Conservation (phyloP, 1,284 basidiomycete species). For the Xerocomus amazonicus region DNA sequence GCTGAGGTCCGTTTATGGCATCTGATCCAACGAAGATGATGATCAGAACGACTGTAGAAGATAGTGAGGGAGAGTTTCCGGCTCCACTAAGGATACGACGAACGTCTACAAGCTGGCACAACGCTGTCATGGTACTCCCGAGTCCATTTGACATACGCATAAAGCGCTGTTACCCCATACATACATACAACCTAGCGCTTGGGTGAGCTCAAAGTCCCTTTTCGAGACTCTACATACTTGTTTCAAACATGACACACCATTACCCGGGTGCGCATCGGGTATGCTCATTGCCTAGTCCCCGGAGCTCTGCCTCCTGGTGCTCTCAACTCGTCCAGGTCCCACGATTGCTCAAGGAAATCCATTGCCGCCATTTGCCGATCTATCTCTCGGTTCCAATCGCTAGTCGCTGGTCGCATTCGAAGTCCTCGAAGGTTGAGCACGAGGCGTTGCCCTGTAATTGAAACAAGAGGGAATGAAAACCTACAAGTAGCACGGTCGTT, state of each 20-base stretch:
- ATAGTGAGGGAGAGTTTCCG: background rate
- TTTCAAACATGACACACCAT: background rate
- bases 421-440: conserved; percentile 18
- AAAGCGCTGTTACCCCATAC: background rate
- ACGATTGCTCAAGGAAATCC: background rate
- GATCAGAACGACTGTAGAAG: background rate
- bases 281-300: background rate
- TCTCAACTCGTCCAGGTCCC: background rate
- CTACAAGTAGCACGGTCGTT: background rate
- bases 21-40: background rate
- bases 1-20: background rate
- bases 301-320: background rate
- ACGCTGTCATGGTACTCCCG: background rate
- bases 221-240: background rate
- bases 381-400: conserved; percentile 13
- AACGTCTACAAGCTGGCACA: background rate
- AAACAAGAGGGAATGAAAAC: background rate
- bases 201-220: background rate
- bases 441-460: conserved; percentile 15
- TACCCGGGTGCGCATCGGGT: background rate
- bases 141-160: background rate
- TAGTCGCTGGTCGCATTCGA: background rate
- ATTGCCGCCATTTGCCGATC: conserved; percentile 14
- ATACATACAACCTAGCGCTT: background rate
- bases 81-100: background rate